Percentiles rank a stretch among this genome's conserved stretches.
These are phyloP conservation scores for Ogataea pignaliae DNA, from an alignment of 805 yeast species.

Conservation along the genomic window DNA sequence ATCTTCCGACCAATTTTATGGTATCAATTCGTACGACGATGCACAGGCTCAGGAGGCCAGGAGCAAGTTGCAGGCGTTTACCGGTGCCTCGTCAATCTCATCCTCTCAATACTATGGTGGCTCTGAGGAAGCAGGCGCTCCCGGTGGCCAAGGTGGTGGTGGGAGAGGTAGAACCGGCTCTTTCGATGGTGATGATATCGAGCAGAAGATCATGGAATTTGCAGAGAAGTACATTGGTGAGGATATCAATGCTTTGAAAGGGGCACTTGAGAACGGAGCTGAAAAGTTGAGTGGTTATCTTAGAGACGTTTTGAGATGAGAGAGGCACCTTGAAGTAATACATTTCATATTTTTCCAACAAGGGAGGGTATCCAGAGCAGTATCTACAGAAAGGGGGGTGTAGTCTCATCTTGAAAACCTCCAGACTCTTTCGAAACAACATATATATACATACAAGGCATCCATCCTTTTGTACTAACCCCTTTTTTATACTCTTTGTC, in stretches of 20 bases:
- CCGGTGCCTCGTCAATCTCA: conserved; percentile 86
- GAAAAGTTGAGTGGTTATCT: conserved; percentile 78
- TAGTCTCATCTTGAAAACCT: no score
- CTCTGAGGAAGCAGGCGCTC: conserved; percentile 25
- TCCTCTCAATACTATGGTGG: conserved; percentile 92
- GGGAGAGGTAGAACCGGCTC: conserved; percentile 27
- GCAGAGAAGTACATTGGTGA: conserved; percentile 72
- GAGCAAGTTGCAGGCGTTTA: conserved; percentile 73
- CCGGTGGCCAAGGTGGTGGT: conserved; percentile 13
- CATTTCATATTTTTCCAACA: neutral
- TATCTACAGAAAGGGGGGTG: no score
- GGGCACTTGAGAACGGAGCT: conserved; percentile 92
- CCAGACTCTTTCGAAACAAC: no score
- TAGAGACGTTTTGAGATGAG: conserved; percentile 73
- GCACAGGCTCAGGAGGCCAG: conserved; percentile 75
- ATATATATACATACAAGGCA: no score
- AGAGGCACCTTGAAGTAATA: neutral
- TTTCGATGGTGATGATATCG: conserved; percentile 44
- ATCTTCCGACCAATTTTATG: conserved; percentile 92
- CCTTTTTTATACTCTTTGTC: no score
- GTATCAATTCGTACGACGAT: conserved; percentile 80
- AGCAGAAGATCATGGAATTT: conserved; percentile 47
- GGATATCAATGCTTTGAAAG: conserved; percentile 83
- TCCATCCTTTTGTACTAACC: no score
- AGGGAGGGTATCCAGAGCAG: no score